Conservation (phyloP, 257 asterid genomes). For the Cordia subcordata region DNA sequence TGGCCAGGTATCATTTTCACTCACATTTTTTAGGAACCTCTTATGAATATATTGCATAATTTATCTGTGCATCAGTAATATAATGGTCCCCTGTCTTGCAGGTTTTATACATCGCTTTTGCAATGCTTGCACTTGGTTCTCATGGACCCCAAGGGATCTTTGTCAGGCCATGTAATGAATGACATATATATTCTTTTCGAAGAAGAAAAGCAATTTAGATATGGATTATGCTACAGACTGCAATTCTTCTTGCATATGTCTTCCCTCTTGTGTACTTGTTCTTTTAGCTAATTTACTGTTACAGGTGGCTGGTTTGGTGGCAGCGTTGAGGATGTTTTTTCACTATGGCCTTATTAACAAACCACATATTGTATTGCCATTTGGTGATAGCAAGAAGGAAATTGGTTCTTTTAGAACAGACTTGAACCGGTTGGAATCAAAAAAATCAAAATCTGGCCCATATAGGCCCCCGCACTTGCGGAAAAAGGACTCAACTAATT, state of each 20-base stretch:
- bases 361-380: conserved; percentile 32
- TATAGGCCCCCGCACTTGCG: conserved; percentile 95
- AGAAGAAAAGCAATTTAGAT: not conserved
- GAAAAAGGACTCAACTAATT: conserved; percentile 34
- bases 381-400: conserved; percentile 31
- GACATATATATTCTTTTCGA: not conserved
- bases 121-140: conserved; percentile 83
- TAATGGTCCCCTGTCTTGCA: conserved; percentile 33
- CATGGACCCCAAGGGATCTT: conserved; percentile 59
- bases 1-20: conserved; percentile 48
- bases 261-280: no score
- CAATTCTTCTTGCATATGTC: no score
- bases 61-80: conserved; percentile 23
- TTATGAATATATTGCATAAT: not conserved
- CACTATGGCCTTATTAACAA: conserved; percentile 65
- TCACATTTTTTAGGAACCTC: conserved; percentile 11
- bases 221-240: no score
- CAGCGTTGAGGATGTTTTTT: conserved; percentile 68
- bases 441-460: conserved; percentile 40
- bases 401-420: conserved; percentile 33
- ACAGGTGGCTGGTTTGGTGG: conserved; percentile 82
- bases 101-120: conserved; percentile 79
- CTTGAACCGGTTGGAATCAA: conserved; percentile 27
- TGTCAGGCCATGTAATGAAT: conserved; percentile 72
- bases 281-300: not conserved